Evolutionary conservation across 2,329 filamentous ascomycete genomes (phyloP).

Genomic region (Torrubiellomyces zombiae): DNA sequence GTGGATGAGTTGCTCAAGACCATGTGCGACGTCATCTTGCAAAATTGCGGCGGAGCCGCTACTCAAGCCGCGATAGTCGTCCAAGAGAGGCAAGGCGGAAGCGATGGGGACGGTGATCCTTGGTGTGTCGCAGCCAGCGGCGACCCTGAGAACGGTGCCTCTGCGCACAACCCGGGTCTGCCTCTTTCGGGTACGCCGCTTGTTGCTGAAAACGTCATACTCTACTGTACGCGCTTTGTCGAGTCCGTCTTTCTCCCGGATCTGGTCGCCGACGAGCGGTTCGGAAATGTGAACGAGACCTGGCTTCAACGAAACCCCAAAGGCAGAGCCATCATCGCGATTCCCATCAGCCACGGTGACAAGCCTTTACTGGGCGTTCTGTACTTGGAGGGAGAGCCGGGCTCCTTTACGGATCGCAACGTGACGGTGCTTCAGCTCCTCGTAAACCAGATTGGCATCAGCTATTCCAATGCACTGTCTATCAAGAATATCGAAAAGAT

Average conservation of each 20-base stretch:
- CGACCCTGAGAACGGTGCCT: constrained; percentile 51
- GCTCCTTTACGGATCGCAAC: constrained; percentile 61
- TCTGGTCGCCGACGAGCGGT: constrained; percentile 57
- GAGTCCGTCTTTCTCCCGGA: constrained; percentile 62
- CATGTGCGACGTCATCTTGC: constrained; percentile 67
- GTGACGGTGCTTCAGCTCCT: constrained; percentile 51
- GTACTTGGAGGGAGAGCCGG: constrained; percentile 59
- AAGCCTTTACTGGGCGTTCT: constrained; percentile 56
- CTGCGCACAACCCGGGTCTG: constrained; percentile 47
- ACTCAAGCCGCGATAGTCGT: constrained; percentile 59
- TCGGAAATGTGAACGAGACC: constrained; percentile 54
- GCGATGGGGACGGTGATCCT: constrained; percentile 18
- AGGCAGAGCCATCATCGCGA: constrained; percentile 62
- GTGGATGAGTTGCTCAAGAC: constrained; percentile 62
- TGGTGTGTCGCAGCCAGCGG: constrained; percentile 65
- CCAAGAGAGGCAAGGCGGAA: constrained; percentile 40
- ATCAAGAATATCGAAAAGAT: constrained; percentile 61
- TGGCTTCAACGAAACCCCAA: constrained; percentile 53
- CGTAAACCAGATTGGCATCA: constrained; percentile 63
- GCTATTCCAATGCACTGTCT: constrained; percentile 50
- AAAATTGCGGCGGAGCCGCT: constrained; percentile 56
- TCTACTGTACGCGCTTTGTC: constrained; percentile 62
- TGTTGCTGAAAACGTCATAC: constrained; percentile 60
- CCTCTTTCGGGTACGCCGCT: constrained; percentile 48
- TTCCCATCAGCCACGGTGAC: constrained; percentile 59